A percentile compares a stretch with the other conserved stretches of the same genome.
phyloP scores from a whole-genome alignment of 2,329 filamentous ascomycete species.

The Tolypocladium tropicale region DNA sequence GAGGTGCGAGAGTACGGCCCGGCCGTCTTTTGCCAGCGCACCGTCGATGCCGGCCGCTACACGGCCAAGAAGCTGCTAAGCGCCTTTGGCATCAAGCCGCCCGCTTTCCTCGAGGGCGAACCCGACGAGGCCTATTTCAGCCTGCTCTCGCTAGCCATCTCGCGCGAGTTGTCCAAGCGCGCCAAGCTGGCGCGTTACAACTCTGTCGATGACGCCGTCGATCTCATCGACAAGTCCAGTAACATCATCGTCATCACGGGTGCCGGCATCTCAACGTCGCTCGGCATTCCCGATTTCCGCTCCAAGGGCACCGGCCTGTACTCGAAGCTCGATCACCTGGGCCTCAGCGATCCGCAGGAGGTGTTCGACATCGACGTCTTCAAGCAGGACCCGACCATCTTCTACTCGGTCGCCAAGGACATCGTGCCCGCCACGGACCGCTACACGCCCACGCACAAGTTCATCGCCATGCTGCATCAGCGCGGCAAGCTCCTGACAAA shows the following conservation, averaged over 20 bases:
- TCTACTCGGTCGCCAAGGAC: slow-evolving; percentile 85
- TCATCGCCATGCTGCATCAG: slow-evolving; percentile 81
- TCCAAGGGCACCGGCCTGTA: slow-evolving; percentile 91
- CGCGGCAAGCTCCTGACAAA: slow-evolving; percentile 87
- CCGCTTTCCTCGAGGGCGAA: slow-evolving; percentile 58
- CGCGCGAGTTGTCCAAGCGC: slow-evolving; percentile 70
- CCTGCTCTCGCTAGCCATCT: slow-evolving; percentile 67
- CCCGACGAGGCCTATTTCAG: slow-evolving; percentile 63
- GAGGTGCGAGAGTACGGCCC: slow-evolving; percentile 70
- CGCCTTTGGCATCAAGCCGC: slow-evolving; percentile 71
- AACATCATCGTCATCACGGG: slow-evolving; percentile 94
- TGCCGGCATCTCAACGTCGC: slow-evolving; percentile 90
- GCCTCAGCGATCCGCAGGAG: slow-evolving; percentile 77
- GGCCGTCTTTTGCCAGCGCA: slow-evolving; percentile 63
- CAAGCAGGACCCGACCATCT: slow-evolving; percentile 74
- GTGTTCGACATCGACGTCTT: slow-evolving; percentile 91
- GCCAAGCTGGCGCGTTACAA: slow-evolving; percentile 74
- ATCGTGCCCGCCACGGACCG: slow-evolving; percentile 73
- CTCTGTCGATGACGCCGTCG: slow-evolving; percentile 76
- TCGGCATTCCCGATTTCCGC: slow-evolving; percentile 94
- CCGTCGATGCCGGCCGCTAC: slow-evolving; percentile 57
- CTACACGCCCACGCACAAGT: slow-evolving; percentile 87
- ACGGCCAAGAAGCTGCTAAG: slow-evolving; percentile 76
- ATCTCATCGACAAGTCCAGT: slow-evolving; percentile 58
- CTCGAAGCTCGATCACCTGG: slow-evolving; percentile 69